Evolutionary conservation across 139 green algal species (phyloP).

Genomic region (Haematococcus sp.): DNA sequence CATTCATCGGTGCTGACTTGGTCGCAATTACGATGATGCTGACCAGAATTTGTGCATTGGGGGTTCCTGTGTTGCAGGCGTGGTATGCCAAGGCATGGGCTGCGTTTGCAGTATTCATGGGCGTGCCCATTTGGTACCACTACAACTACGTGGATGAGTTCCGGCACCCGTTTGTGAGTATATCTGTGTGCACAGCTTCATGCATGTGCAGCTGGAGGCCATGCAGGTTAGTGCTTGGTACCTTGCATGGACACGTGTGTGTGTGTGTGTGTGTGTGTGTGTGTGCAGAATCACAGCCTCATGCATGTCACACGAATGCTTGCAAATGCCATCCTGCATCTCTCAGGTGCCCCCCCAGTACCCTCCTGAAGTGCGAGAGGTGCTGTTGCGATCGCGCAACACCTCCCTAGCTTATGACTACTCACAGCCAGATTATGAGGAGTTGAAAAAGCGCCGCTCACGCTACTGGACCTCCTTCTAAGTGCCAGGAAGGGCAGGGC

Average conservation of each 20-base stretch:
- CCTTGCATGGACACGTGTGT: slow-evolving; percentile 28
- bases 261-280: slow-evolving; percentile 1
- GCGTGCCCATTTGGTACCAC: slow-evolving; percentile 17
- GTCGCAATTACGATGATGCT: not conserved
- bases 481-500: no score
- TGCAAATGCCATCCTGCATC: no score
- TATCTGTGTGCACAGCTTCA: slow-evolving; percentile 5
- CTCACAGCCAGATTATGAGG: slow-evolving; percentile 27
- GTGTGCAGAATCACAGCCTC: slow-evolving; percentile 1
- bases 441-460: slow-evolving; percentile 34
- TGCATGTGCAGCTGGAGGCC: not conserved
- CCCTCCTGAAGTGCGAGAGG: slow-evolving; percentile 41
- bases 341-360: slow-evolving; percentile 52
- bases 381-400: slow-evolving; percentile 26
- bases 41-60: not conserved
- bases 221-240: not conserved
- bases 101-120: slow-evolving; percentile 15
- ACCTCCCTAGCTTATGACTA: slow-evolving; percentile 40
- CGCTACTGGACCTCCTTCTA: slow-evolving; percentile 38
- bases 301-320: not conserved
- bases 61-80: slow-evolving; percentile 1
- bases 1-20: not conserved
- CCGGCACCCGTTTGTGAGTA: slow-evolving; percentile 23
- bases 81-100: slow-evolving; percentile 27
- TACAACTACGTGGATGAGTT: slow-evolving; percentile 25